phyloP scores from a whole-genome alignment of 257 asterid genomes.

The Ajuga chamaepitys region DNA sequence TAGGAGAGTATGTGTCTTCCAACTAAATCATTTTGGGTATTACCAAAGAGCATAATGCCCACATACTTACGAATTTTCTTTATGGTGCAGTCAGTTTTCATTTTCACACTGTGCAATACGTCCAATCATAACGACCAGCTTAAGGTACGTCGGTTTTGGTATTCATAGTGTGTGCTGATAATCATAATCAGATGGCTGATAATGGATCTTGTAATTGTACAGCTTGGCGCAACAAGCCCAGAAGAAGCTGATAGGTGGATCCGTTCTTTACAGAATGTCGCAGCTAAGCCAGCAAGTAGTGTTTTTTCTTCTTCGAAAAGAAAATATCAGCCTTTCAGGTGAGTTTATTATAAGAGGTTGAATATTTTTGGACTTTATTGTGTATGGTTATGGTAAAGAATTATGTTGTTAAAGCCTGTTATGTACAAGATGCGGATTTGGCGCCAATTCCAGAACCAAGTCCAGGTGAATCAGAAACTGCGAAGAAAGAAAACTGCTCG shows the following conservation, averaged over 20 bases:
- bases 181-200: background rate
- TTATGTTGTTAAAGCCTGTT: no score
- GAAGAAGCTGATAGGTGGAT: constrained; percentile 88
- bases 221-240: constrained; percentile 83
- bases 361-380: background rate
- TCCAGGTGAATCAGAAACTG: no score
- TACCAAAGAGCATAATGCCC: background rate
- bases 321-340: constrained; percentile 85
- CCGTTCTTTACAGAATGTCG: constrained; percentile 51
- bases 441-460: no score
- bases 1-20: constrained; percentile 44
- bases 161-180: background rate
- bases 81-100: constrained; percentile 63
- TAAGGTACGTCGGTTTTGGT: constrained; percentile 41
- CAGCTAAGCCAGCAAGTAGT: constrained; percentile 42
- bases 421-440: no score
- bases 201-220: constrained; percentile 15
- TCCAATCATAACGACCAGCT: constrained; percentile 73
- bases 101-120: constrained; percentile 75
- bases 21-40: background rate
- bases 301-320: constrained; percentile 38
- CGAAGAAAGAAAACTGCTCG: no score
- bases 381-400: background rate
- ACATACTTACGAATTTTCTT: background rate
- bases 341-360: background rate